Evolutionary conservation across 495 filamentous ascomycete genomes (phyloP).

Genomic region (Entonaema liquescens): DNA sequence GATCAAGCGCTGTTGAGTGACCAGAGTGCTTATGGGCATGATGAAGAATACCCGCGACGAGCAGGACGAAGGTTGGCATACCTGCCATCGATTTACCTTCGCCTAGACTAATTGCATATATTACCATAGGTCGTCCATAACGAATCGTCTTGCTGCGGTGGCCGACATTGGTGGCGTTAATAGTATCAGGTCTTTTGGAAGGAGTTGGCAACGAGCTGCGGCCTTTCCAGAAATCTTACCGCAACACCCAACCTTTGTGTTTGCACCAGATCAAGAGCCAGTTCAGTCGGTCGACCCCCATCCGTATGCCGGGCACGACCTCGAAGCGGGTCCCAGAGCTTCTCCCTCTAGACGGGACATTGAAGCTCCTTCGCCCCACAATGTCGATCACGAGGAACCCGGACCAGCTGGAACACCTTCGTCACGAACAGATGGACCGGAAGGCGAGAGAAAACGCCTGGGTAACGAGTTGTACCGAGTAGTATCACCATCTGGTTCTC

Average conservation of each 20-base stretch:
- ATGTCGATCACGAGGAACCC: slow-evolving; percentile 35
- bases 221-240: slow-evolving; percentile 86
- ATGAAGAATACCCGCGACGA: slow-evolving; percentile 48
- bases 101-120: slow-evolving; percentile 18
- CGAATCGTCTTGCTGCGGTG: slow-evolving; percentile 71
- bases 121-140: slow-evolving; percentile 71
- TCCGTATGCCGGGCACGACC: slow-evolving; percentile 46
- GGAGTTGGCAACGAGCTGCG: slow-evolving; percentile 92
- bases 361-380: slow-evolving; percentile 41
- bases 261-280: slow-evolving; percentile 58
- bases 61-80: slow-evolving; percentile 49
- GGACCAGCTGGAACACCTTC: slow-evolving; percentile 35
- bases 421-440: slow-evolving; percentile 47
- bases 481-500: slow-evolving; percentile 43
- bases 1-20: slow-evolving; percentile 52
- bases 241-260: slow-evolving; percentile 73
- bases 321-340: slow-evolving; percentile 50
- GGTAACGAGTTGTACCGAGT: slow-evolving; percentile 48
- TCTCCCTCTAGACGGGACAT: slow-evolving; percentile 53
- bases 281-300: slow-evolving; percentile 35
- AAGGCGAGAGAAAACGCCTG: slow-evolving; percentile 53
- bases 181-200: slow-evolving; percentile 91
- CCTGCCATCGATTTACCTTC: not conserved
- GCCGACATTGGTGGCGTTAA: slow-evolving; percentile 89
- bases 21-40: slow-evolving; percentile 40